Evolutionary conservation across 305 asterid genomes (phyloP), one percentile per base, ranked within the genome.

Genomic region (Fraxinus dipetala): DNA sequence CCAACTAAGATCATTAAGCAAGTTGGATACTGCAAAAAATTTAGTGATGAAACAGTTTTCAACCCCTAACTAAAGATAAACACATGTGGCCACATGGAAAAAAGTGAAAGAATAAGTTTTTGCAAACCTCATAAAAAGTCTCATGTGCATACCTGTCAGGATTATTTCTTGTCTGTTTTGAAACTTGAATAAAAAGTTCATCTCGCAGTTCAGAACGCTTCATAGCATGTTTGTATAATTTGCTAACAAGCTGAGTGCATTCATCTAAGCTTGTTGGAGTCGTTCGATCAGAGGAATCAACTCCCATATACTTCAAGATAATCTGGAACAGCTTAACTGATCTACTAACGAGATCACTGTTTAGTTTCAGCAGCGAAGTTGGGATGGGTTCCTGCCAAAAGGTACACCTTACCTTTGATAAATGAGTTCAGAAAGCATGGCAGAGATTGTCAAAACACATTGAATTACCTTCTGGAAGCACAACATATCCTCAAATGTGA

Each of bases 201-300:
- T 96, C 99, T 28, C 98, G 97, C 78, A 96, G 97, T 85, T 94
- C 99, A 77, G 98, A 87, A 38, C 96, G 98, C 88, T 91, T 94
- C 91, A 94, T 75, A 56, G 98, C 89, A 82, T 94, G 97, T 88
- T 96, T 96, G 90, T 89, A 96, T 36, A 96, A 90, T 89, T 93
- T 96, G 84, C 94, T 87, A 56, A 94, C 93, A 78, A 94, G 94
- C 85, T 92, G 97, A 80, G 92, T 88, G 74, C 94, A 88, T 70
- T 94, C 99, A 86, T 94, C 96, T 65, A 94, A 88, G 82, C 93
- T 90, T 76, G 83, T 84, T 34, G 87, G 90, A 81, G 86, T 72
- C 72, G 81, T 85, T 82, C 93, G 91, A 83, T 92, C 99, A 28
- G 91, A 85, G 81, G 96, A 88, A 87, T 96, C 98, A 80, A 91